Conservation (phyloP, 1,284 basidiomycete species). For the Prillingera fragicola region DNA sequence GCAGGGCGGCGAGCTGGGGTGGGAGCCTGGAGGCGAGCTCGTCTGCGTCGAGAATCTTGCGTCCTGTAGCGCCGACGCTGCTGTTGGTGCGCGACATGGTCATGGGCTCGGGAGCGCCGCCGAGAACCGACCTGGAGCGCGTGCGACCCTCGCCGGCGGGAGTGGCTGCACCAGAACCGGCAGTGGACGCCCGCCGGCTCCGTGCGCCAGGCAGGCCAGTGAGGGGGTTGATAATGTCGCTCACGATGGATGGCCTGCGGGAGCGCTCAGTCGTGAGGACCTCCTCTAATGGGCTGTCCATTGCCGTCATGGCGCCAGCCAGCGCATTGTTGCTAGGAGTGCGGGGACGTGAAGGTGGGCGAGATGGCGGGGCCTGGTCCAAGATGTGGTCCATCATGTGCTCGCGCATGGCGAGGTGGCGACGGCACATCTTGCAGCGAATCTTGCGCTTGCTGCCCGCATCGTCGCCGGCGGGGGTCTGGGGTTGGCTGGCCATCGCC, state of each 20-base stretch:
- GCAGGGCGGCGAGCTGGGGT: constrained; percentile 41
- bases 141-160: not conserved
- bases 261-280: too few species aligned
- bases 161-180: not conserved
- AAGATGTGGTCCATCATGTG: constrained; percentile 84
- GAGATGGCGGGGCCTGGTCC: constrained; percentile 39
- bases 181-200: not conserved
- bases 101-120: constrained; percentile 2
- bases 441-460: constrained; percentile 52
- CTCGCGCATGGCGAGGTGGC: constrained; percentile 78
- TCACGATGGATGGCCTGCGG: too few species aligned
- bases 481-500: constrained; percentile 58
- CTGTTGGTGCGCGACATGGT: constrained; percentile 3
- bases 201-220: constrained; percentile 35
- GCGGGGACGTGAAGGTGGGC: constrained; percentile 38
- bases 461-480: constrained; percentile 53
- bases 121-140: not conserved
- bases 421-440: constrained; percentile 85
- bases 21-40: constrained; percentile 36
- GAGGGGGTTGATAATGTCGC: constrained; percentile 43
- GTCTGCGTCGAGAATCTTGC: constrained; percentile 27
- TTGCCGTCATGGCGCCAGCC: constrained; percentile 10
- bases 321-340: constrained; percentile 36
- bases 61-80: not conserved
- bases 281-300: too few species aligned